Base-by-base conservation (phyloP, 768 basidiomycete species). In the Auricularia sp. region DNA sequence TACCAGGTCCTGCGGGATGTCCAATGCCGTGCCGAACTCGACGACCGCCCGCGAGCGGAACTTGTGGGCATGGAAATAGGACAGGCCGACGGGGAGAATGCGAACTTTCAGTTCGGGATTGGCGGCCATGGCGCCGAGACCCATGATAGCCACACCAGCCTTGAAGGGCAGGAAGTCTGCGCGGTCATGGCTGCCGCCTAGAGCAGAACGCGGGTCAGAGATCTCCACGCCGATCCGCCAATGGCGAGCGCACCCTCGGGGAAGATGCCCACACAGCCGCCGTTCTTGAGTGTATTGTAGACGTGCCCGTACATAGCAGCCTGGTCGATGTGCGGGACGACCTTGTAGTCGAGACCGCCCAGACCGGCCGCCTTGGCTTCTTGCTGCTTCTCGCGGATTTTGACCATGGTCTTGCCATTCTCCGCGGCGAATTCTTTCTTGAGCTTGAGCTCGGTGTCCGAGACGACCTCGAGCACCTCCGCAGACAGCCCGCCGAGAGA, bases 121-220 rank as follows among this genome's bases (percentile, higher is more conserved):
- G 67, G 90, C 89, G 10, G 92, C 92, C 93, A 98, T 96, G 3
- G 97, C 95, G 33, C 97, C 97, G 8, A 99, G 82, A 29, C 97
- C 95, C 95, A 99, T 98, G 70, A 98, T 84, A 1, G 94, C 90
- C 42, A 98, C 95, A 3, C 97, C 97, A 35, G 97, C 97, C 77
- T 99, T 99, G 47, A 99, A 82, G 2, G 97, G 97, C 21, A 98
- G 84, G 62, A 98, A 82, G 75, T 98, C 94, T 8, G 92, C 95
- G 47, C 97, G 88, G 76, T 99, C 97, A 75, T 99, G 97, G 65
- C 95, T 98, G 64, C 97, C 97, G 69, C 97, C 95, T 98, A 67
- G 62, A 62, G 62, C 69, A 45, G 29, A 39, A 21, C 14, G 47
- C 42, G 35, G 35, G 18, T 16, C 6, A 51, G 47, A 51, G 47